Conservation (phyloP, 228 moss, liverwort and hornwort species). For the Sphagnum magellanicum region DNA sequence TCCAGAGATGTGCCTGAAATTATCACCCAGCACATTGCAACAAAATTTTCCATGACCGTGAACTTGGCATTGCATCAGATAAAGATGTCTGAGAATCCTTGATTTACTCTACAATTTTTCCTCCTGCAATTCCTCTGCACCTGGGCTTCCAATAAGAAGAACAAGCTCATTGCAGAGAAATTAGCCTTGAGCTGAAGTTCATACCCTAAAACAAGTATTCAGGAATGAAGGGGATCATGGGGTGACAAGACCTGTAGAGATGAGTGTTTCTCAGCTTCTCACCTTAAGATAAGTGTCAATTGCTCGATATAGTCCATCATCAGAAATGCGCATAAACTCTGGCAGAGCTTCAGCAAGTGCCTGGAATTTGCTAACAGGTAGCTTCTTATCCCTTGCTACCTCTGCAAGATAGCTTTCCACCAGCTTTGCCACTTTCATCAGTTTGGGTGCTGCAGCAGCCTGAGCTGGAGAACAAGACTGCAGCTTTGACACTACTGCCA, state of each 20-base stretch:
- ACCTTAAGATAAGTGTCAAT: constrained; percentile 90
- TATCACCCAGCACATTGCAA: too few relatives aligned
- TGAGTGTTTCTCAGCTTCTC: not conserved
- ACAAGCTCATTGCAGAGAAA: too few relatives aligned
- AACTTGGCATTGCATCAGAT: not conserved
- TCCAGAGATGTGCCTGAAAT: too few relatives aligned
- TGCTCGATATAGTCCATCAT: constrained; percentile 79
- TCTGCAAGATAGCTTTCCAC: constrained; percentile 76
- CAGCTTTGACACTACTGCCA: constrained; percentile 4
- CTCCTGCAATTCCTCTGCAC: too few relatives aligned
- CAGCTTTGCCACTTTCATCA: constrained; percentile 56
- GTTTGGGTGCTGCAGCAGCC: too few relatives aligned
- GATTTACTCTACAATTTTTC: not conserved
- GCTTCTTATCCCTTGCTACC: constrained; percentile 70
- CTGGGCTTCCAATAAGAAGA: too few relatives aligned
- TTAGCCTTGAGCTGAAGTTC: not conserved
- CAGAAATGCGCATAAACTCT: constrained; percentile 50
- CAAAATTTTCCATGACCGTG: not conserved
- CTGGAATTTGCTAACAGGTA: constrained; percentile 56
- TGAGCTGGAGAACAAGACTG: too few relatives aligned
- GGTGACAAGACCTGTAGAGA: not conserved
- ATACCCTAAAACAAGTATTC: not conserved
- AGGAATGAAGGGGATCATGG: not conserved
- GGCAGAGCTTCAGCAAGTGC: constrained; percentile 67
- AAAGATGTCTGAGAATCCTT: not conserved